Base-by-base conservation (phyloP, 208 protist genomes). In the Crithidia acanthocephali region DNA sequence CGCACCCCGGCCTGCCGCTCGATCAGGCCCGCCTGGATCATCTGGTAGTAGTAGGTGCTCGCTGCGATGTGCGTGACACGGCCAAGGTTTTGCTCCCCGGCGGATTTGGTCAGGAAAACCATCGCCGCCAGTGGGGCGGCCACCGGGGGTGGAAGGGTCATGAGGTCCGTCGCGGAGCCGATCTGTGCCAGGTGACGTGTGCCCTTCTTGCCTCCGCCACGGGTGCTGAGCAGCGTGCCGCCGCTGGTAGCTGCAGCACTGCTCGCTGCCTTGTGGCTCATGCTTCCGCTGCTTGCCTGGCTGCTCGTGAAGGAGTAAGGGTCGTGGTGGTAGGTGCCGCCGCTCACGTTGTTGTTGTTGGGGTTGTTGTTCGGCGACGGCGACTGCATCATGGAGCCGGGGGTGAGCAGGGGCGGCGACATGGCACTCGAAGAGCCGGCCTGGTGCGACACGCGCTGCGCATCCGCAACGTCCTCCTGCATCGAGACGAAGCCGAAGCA, bases 81-180 rank as follows among this genome's bases (percentile, higher is more conserved):
- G 32, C 87, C 83, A 9, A 95, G 86, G 67, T 93, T 93, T 68
- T 95, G 90, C 72, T 95, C 90, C 0, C 90, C 87, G 5, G 90
- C 90, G 28, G 90, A 95, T 62, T 95, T 95, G 7, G 90, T 95
- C 20, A 95, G 75, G 66, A 86, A 95, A 52, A 95, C 87, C 74
- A 95, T 85, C 42, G 85, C 80, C 33, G 90, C 87, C 15, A 95
- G 77, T 50, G 90, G 90, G 23, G 87, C 90, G 16, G 86, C 85
- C 18, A 88, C 86, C 16, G 86, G 81, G 18, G 87, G 87, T 20
- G 90, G 86, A 30, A 88, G 60, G 10, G 80, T 85, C 23, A 74
- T 76, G 48, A 81, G 62, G 45, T 82, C 67, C 15, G 55, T 51
- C 25, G 57, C 16, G 1, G 48, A 23, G 25, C 44, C 64, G 65